Evolutionary conservation across 306 rosid species (phyloP).

Genomic region (Herpetospermum pedunculosum): DNA sequence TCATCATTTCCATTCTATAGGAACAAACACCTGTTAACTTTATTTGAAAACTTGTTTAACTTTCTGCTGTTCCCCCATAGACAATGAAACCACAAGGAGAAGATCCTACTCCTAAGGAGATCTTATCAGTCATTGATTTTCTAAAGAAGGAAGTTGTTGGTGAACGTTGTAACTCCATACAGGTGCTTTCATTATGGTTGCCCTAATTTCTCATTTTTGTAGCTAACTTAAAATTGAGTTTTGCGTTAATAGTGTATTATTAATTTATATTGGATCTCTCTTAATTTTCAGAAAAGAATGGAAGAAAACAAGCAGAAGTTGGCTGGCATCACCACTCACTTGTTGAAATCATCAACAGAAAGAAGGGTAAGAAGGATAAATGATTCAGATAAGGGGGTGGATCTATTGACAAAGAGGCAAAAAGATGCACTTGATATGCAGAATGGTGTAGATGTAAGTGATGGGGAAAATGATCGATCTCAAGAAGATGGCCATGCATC

Average conservation of each 20-base stretch:
- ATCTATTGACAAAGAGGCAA: conserved; percentile 69
- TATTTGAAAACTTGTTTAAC: not conserved
- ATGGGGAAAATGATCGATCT: conserved; percentile 45
- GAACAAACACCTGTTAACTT: not conserved
- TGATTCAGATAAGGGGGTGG: conserved; percentile 31
- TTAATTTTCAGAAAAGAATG: conserved; percentile 54
- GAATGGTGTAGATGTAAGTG: conserved; percentile 51
- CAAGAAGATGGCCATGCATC: conserved; percentile 67
- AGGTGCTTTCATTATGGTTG: conserved; percentile 32
- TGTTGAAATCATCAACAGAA: conserved; percentile 44
- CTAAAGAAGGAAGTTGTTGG: conserved; percentile 65
- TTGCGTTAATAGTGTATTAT: not conserved
- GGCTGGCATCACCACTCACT: conserved; percentile 42
- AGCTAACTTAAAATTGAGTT: conserved; percentile 9
- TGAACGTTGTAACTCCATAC: conserved; percentile 36
- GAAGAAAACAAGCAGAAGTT: conserved; percentile 72
- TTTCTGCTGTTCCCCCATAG: conserved; percentile 24
- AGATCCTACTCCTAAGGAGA: conserved; percentile 32
- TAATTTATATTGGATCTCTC: not conserved
- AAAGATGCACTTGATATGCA: conserved; percentile 80
- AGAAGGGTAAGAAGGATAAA: conserved; percentile 24
- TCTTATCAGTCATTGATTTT: conserved; percentile 52
- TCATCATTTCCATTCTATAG: conserved; percentile 1
- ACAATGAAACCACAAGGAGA: conserved; percentile 20
- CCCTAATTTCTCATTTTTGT: not conserved